These are phyloP conservation scores for Tricholoma saponaceum DNA, from an alignment of 768 basidiomycete genomes.

Conservation along the genomic window DNA sequence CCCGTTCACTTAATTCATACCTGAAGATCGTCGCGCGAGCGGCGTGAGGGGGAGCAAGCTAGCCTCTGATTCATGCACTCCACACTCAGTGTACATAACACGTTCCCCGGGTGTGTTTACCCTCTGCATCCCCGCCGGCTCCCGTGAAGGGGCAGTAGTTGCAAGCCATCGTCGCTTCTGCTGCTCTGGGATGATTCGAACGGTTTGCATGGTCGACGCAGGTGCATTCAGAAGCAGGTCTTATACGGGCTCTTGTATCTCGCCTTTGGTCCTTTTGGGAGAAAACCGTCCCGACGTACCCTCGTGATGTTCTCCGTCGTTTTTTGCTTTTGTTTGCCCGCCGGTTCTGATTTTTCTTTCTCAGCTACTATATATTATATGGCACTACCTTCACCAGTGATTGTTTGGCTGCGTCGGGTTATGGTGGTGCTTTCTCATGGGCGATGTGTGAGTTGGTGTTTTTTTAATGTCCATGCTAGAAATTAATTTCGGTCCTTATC, in stretches of 20 bases:
- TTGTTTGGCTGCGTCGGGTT: background rate
- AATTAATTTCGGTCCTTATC: no score
- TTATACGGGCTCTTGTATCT: background rate
- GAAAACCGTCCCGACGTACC: background rate
- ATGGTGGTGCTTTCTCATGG: background rate
- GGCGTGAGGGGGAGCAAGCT: background rate
- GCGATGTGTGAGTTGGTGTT: background rate
- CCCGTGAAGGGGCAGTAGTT: constrained; percentile 1
- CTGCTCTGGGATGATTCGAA: background rate
- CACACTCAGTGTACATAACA: no score
- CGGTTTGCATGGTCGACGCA: background rate
- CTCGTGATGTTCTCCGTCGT: background rate
- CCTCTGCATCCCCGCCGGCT: background rate
- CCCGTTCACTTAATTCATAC: constrained; percentile 1
- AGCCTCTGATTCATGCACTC: constrained; percentile 2
- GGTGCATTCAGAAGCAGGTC: background rate
- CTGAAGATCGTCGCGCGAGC: background rate
- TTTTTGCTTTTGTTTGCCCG: background rate
- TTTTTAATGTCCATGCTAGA: no score
- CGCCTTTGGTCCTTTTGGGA: background rate
- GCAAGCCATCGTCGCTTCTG: constrained; percentile 1
- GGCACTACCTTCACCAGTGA: background rate
- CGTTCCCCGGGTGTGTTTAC: background rate
- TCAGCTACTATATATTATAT: background rate
- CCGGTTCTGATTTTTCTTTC: background rate